Evolutionary conservation across 208 protist genomes (phyloP).

Genomic region (Crithidia sp.): DNA sequence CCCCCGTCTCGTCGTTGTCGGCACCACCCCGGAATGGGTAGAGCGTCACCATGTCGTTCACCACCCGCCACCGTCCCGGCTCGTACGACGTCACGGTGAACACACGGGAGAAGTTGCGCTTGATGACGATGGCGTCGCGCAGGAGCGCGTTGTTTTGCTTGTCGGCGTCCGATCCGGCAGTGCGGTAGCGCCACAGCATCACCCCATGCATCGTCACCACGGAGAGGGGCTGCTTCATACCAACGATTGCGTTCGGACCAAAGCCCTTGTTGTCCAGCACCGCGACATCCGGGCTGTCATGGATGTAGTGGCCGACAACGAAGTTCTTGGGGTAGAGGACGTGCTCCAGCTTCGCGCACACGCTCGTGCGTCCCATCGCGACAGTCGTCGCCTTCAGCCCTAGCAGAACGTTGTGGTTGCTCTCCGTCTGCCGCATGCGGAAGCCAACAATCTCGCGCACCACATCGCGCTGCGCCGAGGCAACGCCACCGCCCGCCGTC

Average conservation of each 20-base stretch:
- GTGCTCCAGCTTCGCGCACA: conserved; percentile 83
- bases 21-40: conserved; percentile 54
- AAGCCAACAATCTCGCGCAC: conserved; percentile 82
- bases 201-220: conserved; percentile 84
- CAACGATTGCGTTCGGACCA: conserved; percentile 37
- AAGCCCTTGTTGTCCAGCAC: conserved; percentile 78
- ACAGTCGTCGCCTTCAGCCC: conserved; percentile 67
- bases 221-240: conserved; percentile 70
- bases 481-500: conserved; percentile 34
- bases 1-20: conserved; percentile 5
- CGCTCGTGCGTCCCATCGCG: conserved; percentile 76
- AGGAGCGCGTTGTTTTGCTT: conserved; percentile 19
- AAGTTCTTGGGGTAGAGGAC: conserved; percentile 85
- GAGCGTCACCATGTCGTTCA: conserved; percentile 86
- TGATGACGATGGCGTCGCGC: conserved; percentile 54
- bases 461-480: conserved; percentile 50
- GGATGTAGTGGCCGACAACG: conserved; percentile 65
- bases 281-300: conserved; percentile 62
- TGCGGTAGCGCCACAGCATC: conserved; percentile 75
- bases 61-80: conserved; percentile 67
- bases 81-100: conserved; percentile 52
- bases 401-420: conserved; percentile 83
- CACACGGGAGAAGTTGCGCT: conserved; percentile 80
- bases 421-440: conserved; percentile 79
- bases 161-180: conserved; percentile 28